phyloP scores from a whole-genome alignment of 2,329 filamentous ascomycete genomes.

The Ascochyta rabiei region DNA sequence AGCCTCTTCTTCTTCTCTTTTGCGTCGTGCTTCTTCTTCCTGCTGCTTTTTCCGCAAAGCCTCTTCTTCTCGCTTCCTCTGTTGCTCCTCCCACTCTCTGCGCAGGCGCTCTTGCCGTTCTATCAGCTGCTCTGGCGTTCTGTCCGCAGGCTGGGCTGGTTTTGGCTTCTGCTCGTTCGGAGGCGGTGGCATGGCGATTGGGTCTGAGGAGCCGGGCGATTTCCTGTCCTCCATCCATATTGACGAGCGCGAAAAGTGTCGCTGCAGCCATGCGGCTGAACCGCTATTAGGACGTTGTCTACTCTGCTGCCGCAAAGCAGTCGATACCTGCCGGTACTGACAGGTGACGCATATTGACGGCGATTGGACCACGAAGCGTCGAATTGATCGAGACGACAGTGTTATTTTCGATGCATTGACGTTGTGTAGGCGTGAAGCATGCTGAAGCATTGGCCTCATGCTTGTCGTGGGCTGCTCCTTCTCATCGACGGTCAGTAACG shows the following conservation, averaged over 20 bases:
- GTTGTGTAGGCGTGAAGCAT: conserved; percentile 46
- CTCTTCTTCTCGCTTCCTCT: conserved; percentile 21
- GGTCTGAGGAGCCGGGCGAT: conserved; percentile 16
- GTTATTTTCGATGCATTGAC: conserved; percentile 25
- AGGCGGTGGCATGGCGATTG: conserved; percentile 32
- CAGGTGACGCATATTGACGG: conserved; percentile 39
- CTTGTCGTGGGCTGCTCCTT: conserved; percentile 31
- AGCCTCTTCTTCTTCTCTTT: conserved; percentile 13
- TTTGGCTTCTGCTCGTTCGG: conserved; percentile 18
- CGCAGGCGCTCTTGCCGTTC: conserved; percentile 25
- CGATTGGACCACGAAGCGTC: conserved; percentile 12
- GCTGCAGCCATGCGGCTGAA: conserved; percentile 12
- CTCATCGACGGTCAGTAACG: conserved; percentile 31
- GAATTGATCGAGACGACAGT: conserved; percentile 19
- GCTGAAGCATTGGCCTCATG: conserved; percentile 51
- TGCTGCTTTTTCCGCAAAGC: conserved; percentile 18
- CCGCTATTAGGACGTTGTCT: neutral
- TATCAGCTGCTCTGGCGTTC: conserved; percentile 19
- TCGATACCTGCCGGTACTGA: conserved; percentile 36
- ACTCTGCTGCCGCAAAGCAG: conserved; percentile 8
- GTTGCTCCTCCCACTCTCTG: conserved; percentile 14
- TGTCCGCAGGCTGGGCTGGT: conserved; percentile 10
- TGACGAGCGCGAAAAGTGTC: conserved; percentile 28
- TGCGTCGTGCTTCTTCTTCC: conserved; percentile 20
- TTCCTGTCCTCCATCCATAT: conserved; percentile 30